Evolutionary conservation across 2,329 filamentous ascomycete species (phyloP).

Genomic region (Cytospora schulzeri): DNA sequence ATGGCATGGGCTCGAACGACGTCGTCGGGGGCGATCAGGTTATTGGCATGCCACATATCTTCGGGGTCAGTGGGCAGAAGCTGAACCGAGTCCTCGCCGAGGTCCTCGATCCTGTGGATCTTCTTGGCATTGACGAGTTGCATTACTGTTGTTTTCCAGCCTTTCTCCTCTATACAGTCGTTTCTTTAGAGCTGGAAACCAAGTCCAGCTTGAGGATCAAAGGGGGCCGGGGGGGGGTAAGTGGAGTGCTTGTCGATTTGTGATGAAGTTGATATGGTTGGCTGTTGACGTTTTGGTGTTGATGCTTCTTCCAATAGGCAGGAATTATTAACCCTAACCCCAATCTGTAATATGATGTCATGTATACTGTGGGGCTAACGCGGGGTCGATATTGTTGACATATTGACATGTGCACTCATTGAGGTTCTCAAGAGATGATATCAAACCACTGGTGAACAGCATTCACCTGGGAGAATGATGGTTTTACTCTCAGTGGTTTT

Average conservation of each 20-base stretch:
- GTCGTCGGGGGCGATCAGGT: slow-evolving; percentile 58
- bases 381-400: not conserved
- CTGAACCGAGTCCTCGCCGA: slow-evolving; percentile 43
- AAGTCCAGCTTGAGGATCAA: not conserved
- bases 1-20: slow-evolving; percentile 57
- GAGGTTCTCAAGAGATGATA: not conserved
- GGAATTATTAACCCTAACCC: not conserved
- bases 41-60: slow-evolving; percentile 62
- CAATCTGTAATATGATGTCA: not conserved
- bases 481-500: too few relatives aligned
- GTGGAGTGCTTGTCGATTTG: not conserved
- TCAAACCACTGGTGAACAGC: too few relatives aligned
- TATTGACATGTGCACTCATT: too few relatives aligned
- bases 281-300: not conserved
- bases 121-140: slow-evolving; percentile 43
- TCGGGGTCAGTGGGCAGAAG: slow-evolving; percentile 47
- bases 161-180: not conserved
- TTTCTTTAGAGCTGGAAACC: not conserved
- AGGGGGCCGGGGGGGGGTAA: too few relatives aligned
- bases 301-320: not conserved
- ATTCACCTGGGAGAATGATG: too few relatives aligned
- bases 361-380: not conserved
- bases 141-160: slow-evolving; percentile 35
- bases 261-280: not conserved
- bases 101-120: slow-evolving; percentile 40